A percentile compares a stretch with the other conserved stretches of the same genome.
Conservation (phyloP, 305 asterid species). For the Striga hermonthica region DNA sequence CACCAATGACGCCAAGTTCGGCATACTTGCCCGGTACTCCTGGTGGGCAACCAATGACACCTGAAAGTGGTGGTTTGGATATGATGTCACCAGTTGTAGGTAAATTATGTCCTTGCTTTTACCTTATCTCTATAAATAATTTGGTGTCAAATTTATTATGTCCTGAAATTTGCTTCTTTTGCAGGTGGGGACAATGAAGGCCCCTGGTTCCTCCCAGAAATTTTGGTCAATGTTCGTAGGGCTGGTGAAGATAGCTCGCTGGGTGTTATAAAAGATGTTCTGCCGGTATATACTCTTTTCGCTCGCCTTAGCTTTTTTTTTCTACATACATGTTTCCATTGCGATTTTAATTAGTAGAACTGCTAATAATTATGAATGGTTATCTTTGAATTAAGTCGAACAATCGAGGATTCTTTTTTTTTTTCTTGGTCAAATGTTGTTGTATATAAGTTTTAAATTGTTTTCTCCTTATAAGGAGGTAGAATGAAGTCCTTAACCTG, state of each 20-base stretch:
- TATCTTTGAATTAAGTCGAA: too few species aligned
- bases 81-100: slow-evolving; percentile 95
- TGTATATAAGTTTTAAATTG: background rate
- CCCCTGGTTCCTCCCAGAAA: slow-evolving; percentile 80
- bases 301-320: background rate
- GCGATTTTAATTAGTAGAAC: too few species aligned
- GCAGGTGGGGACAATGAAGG: slow-evolving; percentile 87
- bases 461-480: too few species aligned
- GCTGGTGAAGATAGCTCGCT: slow-evolving; percentile 58
- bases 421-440: background rate
- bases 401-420: background rate
- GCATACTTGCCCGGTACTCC: slow-evolving; percentile 97
- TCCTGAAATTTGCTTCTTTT: slow-evolving; percentile 23
- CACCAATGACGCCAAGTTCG: slow-evolving; percentile 97
- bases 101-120: slow-evolving; percentile 30
- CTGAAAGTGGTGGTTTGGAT: slow-evolving; percentile 94
- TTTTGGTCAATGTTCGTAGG: slow-evolving; percentile 75
- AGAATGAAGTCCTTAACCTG: too few species aligned
- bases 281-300: slow-evolving; percentile 51
- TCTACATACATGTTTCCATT: background rate
- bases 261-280: slow-evolving; percentile 79
- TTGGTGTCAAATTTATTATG: background rate
- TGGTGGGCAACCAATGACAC: slow-evolving; percentile 99
- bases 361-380: too few species aligned
- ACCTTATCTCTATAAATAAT: background rate